A percentile compares a stretch with the other conserved stretches of the same genome.
phyloP scores from a whole-genome alignment of 1,284 basidiomycete species.

The Fistulina hepatica region DNA sequence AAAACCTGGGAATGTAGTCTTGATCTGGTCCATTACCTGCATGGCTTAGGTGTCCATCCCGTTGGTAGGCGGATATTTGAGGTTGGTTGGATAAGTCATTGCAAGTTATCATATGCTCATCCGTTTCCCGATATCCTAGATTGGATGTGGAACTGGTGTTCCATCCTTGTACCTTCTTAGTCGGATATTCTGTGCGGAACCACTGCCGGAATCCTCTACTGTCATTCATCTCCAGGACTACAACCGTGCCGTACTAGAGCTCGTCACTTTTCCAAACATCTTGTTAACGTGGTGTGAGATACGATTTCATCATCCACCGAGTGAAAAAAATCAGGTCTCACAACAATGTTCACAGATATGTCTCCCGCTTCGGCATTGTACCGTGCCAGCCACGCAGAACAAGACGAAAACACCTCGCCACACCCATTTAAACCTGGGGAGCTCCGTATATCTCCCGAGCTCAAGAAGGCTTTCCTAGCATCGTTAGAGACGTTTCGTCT shows the following conservation, averaged over 20 bases:
- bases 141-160: conserved; percentile 89
- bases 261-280: conserved; percentile 85
- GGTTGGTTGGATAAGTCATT: conserved; percentile 29
- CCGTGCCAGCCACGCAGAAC: conserved; percentile 21
- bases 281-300: conserved; percentile 80
- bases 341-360: conserved; percentile 29
- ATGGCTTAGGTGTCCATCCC: conserved; percentile 22
- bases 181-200: conserved; percentile 39
- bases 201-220: conserved; percentile 29
- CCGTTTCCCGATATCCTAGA: conserved; percentile 28
- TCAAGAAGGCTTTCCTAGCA: conserved; percentile 53
- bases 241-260: conserved; percentile 73
- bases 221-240: conserved; percentile 89
- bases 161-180: conserved; percentile 70
- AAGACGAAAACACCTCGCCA: conserved; percentile 14
- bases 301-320: too few species aligned
- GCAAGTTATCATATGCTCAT: not conserved
- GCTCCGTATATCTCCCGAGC: conserved; percentile 49
- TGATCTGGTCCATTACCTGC: conserved; percentile 65
- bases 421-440: conserved; percentile 32
- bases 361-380: conserved; percentile 38
- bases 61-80: conserved; percentile 42
- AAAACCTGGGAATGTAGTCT: conserved; percentile 98
- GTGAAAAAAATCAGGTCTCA: not conserved
- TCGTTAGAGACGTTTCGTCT: conserved; percentile 48